Evolutionary conservation across 352 stramenopile species (phyloP).

Genomic region (Aphanomyces invadans): DNA sequence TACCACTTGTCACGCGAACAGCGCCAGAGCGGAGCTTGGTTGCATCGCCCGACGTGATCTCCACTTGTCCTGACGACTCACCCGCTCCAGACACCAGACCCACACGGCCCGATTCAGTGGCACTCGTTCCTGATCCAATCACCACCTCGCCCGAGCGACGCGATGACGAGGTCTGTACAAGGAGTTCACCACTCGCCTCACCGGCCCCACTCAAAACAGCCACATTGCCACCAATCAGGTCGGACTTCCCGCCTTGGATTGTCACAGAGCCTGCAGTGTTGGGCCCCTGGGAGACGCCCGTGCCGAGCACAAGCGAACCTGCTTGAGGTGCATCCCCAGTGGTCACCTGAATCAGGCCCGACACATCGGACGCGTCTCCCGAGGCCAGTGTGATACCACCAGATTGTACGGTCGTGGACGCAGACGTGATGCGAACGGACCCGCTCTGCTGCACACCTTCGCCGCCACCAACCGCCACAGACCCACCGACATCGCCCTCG

Average conservation of each 20-base stretch:
- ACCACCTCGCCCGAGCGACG: neutral
- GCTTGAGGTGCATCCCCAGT: slow-evolving; percentile 9
- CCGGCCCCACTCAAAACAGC: slow-evolving; percentile 1
- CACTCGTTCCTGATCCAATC: slow-evolving; percentile 1
- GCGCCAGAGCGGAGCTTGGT: neutral
- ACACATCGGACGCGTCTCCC: neutral
- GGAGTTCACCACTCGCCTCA: neutral
- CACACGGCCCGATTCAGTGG: neutral
- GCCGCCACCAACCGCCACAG: neutral
- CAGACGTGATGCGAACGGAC: neutral
- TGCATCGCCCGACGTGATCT: neutral
- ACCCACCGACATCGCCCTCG: neutral
- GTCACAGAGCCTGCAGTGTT: neutral
- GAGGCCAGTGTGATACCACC: slow-evolving; percentile 6
- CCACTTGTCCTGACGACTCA: neutral
- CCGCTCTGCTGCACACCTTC: neutral
- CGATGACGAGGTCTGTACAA: slow-evolving; percentile 1
- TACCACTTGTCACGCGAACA: neutral
- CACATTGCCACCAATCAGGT: neutral
- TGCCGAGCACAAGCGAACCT: neutral
- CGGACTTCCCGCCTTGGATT: slow-evolving; percentile 7
- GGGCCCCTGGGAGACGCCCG: neutral
- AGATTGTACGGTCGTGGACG: neutral
- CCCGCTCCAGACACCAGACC: neutral
- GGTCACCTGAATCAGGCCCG: slow-evolving; percentile 9